Percentiles rank a stretch among this genome's conserved stretches.
Conservation (phyloP, 805 yeast species). For the Allodekkera sacchari region DNA sequence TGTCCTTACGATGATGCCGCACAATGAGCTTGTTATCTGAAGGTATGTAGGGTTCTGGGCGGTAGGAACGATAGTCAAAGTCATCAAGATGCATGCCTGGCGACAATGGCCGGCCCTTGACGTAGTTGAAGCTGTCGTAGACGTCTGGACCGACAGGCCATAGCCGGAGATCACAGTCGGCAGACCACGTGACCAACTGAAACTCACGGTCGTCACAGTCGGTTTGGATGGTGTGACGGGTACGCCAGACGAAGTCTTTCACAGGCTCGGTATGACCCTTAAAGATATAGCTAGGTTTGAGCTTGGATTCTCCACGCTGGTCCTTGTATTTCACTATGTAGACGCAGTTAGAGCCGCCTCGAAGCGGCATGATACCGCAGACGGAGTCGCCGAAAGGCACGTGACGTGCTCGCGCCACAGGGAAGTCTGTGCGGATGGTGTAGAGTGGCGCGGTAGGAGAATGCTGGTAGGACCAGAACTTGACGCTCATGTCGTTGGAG, state of each 20-base stretch:
- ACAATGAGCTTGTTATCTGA: slow-evolving; percentile 16
- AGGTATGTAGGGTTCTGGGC: slow-evolving; percentile 38
- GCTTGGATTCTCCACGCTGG: slow-evolving; percentile 25
- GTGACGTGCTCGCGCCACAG: slow-evolving; percentile 82
- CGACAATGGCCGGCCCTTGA: slow-evolving; percentile 28
- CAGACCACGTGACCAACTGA: slow-evolving; percentile 91
- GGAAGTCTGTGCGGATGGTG: slow-evolving; percentile 65
- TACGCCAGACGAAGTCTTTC: slow-evolving; percentile 84
- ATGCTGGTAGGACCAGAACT: slow-evolving; percentile 64
- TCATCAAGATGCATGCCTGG: slow-evolving; percentile 28
- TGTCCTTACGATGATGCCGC: slow-evolving; percentile 6
- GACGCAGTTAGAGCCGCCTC: slow-evolving; percentile 72
- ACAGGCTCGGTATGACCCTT: slow-evolving; percentile 81
- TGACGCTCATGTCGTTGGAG: slow-evolving; percentile 79
- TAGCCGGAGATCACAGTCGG: slow-evolving; percentile 73
- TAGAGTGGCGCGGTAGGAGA: slow-evolving; percentile 38
- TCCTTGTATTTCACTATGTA: slow-evolving; percentile 44
- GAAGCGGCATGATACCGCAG: slow-evolving; percentile 81
- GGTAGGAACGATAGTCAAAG: slow-evolving; percentile 32
- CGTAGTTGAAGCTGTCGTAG: slow-evolving; percentile 38
- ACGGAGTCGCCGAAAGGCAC: slow-evolving; percentile 81
- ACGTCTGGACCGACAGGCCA: slow-evolving; percentile 61
- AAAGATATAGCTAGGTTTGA: slow-evolving; percentile 53
- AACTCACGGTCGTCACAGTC: slow-evolving; percentile 65
- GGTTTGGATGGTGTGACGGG: slow-evolving; percentile 38